Conservation (phyloP, 495 filamentous ascomycete genomes). For the Wilcoxina mikolae region DNA sequence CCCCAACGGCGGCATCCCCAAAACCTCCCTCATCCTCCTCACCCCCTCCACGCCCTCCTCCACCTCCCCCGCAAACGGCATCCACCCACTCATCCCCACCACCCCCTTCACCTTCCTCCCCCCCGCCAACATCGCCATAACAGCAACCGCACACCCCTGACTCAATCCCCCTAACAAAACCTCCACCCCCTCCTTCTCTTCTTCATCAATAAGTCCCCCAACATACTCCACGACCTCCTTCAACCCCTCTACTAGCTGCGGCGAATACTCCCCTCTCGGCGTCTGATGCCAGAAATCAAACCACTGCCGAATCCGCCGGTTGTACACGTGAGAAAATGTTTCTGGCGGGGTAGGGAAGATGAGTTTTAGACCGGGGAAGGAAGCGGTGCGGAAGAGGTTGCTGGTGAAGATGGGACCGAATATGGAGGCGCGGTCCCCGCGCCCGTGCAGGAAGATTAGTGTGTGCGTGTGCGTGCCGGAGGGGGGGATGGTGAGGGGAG, state of each 20-base stretch:
- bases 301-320: slow-evolving; percentile 37
- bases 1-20: background rate
- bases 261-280: slow-evolving; percentile 17
- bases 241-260: slow-evolving; percentile 30
- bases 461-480: slow-evolving; percentile 34
- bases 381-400: slow-evolving; percentile 14
- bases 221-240: slow-evolving; percentile 30
- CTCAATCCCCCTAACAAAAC: slow-evolving; percentile 41
- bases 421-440: slow-evolving; percentile 36
- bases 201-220: slow-evolving; percentile 24
- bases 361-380: slow-evolving; percentile 22
- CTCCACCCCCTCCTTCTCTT: slow-evolving; percentile 30
- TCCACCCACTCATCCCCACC: slow-evolving; percentile 40
- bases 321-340: slow-evolving; percentile 27
- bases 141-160: slow-evolving; percentile 39
- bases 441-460: slow-evolving; percentile 41
- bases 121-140: slow-evolving; percentile 32
- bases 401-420: slow-evolving; percentile 37
- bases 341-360: slow-evolving; percentile 37
- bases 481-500: slow-evolving; percentile 24
- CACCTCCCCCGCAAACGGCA: slow-evolving; percentile 33
- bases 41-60: background rate
- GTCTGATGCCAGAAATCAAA: slow-evolving; percentile 33
- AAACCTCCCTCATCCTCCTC: background rate
- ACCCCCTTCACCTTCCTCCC: slow-evolving; percentile 34